A percentile compares a stretch with the other conserved stretches of the same genome.
Evolutionary conservation across 2,329 filamentous ascomycete genomes (phyloP).

Genomic region (Biscogniauxia mediterranea): DNA sequence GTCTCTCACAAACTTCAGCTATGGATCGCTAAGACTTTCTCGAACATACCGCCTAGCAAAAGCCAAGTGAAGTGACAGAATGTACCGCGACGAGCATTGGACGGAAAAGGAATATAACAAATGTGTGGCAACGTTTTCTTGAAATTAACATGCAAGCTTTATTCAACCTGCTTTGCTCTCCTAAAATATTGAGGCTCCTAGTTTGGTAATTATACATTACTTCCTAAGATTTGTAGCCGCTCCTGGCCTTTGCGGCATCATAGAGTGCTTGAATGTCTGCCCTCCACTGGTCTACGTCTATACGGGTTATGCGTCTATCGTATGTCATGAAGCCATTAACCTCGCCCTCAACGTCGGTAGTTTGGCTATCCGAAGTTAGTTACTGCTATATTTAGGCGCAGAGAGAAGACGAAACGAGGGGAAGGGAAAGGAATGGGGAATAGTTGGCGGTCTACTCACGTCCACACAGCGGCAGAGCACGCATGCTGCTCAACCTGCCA

Average conservation of each 20-base stretch:
- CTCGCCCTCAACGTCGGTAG: constrained; percentile 72
- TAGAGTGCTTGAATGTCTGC: constrained; percentile 59
- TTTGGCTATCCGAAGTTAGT: constrained; percentile 45
- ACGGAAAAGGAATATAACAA: too few species aligned
- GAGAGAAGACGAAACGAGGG: neutral
- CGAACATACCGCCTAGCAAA: too few species aligned
- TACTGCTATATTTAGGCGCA: neutral
- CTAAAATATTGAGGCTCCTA: too few species aligned
- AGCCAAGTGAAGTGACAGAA: too few species aligned
- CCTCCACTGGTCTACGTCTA: constrained; percentile 58
- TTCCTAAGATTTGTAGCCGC: constrained; percentile 9
- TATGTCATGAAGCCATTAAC: constrained; percentile 71
- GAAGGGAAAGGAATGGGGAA: neutral
- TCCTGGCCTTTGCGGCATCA: constrained; percentile 44
- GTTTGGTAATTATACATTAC: neutral
- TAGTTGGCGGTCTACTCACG: constrained; percentile 32
- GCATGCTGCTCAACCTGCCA: constrained; percentile 59
- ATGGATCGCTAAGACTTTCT: neutral
- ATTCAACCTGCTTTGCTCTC: too few species aligned
- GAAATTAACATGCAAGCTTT: too few species aligned
- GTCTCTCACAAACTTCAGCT: neutral
- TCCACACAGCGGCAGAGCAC: constrained; percentile 69
- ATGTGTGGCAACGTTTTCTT: too few species aligned
- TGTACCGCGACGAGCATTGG: too few species aligned
- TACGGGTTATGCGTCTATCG: constrained; percentile 59